A percentile compares a stretch with the other conserved stretches of the same genome.
Conservation (phyloP, 139 green algal genomes). For the Yamagishiella unicocca region DNA sequence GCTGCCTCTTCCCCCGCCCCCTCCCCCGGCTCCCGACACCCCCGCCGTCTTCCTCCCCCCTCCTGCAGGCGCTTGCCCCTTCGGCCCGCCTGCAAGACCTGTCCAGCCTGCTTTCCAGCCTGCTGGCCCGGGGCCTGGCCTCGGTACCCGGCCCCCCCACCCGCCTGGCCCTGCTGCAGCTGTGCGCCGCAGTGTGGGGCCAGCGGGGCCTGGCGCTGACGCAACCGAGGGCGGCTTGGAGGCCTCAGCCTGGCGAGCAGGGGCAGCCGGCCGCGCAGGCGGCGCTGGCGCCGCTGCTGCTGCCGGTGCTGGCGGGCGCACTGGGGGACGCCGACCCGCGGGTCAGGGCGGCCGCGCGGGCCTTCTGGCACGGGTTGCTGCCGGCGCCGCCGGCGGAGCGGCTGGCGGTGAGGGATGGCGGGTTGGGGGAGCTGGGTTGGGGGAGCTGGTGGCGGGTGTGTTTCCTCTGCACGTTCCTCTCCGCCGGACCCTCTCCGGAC, state of each 20-base stretch:
- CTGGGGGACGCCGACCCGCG: constrained; percentile 11
- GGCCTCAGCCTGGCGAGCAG: too few relatives aligned
- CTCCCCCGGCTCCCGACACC: neutral
- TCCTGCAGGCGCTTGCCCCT: neutral
- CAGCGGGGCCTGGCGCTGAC: neutral
- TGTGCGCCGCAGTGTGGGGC: neutral
- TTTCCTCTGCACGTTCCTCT: too few relatives aligned
- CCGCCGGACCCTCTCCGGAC: too few relatives aligned
- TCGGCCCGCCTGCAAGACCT: neutral
- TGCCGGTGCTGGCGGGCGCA: constrained; percentile 17
- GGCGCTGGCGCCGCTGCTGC: constrained; percentile 13
- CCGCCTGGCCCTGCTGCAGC: constrained; percentile 16
- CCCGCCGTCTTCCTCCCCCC: neutral
- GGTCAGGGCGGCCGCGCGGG: constrained; percentile 5
- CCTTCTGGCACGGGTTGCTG: constrained; percentile 21
- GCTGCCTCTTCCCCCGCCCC: neutral
- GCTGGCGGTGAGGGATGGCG: constrained; percentile 3
- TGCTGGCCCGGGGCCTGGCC: constrained; percentile 11
- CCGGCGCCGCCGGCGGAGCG: constrained; percentile 25
- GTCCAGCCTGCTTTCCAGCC: neutral
- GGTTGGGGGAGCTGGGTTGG: neutral
- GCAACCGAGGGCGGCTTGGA: neutral
- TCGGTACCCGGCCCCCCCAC: neutral
- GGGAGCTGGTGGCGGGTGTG: neutral
- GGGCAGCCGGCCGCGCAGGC: neutral